A percentile compares a stretch with the other conserved stretches of the same genome.
Conservation (phyloP, 768 basidiomycete genomes). For the Myochromella boudieri region DNA sequence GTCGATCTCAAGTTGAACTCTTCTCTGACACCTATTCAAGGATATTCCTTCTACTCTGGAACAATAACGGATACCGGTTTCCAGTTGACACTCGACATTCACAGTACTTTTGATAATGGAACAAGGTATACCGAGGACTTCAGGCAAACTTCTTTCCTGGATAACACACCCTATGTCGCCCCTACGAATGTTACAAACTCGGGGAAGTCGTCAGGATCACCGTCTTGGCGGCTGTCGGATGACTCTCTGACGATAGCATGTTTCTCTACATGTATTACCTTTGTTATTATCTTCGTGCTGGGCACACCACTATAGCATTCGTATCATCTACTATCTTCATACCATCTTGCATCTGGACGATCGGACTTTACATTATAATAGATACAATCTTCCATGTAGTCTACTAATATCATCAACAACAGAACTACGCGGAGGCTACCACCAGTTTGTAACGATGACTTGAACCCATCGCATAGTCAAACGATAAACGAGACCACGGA, state of each 20-base stretch:
- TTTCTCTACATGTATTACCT: background rate
- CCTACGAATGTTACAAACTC: conserved; percentile 20
- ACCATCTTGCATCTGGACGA: conserved; percentile 1
- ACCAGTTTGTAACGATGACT: too few relatives aligned
- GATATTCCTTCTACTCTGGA: conserved; percentile 31
- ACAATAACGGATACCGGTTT: conserved; percentile 25
- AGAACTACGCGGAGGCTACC: too few relatives aligned
- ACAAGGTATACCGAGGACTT: conserved; percentile 30
- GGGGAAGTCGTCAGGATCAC: conserved; percentile 9
- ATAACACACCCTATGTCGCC: conserved; percentile 23
- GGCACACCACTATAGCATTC: background rate
- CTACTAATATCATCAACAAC: background rate
- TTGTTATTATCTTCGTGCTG: background rate
- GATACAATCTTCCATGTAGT: background rate
- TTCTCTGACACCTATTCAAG: conserved; percentile 20
- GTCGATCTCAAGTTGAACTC: conserved; percentile 24
- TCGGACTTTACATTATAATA: background rate
- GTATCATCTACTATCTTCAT: background rate
- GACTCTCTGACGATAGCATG: background rate
- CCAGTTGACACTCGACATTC: conserved; percentile 30
- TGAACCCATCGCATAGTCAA: too few relatives aligned
- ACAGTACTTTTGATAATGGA: conserved; percentile 22
- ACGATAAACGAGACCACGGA: too few relatives aligned
- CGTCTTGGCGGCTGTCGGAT: conserved; percentile 9
- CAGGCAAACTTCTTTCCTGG: conserved; percentile 24